phyloP scores from a whole-genome alignment of 345 rosid species.

The Eucalyptus sideroxylon region DNA sequence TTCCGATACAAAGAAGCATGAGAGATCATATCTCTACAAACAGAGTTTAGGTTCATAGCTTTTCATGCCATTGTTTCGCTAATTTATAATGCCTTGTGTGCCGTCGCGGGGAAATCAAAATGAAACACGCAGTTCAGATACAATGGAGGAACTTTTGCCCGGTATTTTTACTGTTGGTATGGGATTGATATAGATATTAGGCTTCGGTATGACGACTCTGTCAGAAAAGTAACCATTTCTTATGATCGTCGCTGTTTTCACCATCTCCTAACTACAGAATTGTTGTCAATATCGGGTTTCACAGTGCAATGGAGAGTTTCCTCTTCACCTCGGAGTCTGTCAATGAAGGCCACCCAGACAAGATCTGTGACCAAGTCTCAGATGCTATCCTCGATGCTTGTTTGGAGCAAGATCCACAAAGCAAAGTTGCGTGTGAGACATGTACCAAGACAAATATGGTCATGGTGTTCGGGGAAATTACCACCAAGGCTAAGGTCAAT shows the following conservation, averaged over 20 bases:
- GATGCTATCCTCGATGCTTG: constrained; percentile 13
- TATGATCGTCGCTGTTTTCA: background rate
- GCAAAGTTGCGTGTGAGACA: constrained; percentile 13
- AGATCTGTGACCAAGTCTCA: constrained; percentile 9
- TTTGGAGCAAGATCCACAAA: constrained; percentile 8
- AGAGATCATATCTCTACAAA: background rate
- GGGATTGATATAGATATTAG: background rate
- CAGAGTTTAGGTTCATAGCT: background rate
- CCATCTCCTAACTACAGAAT: background rate
- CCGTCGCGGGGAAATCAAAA: background rate
- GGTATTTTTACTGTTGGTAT: background rate
- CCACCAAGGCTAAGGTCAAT: constrained; percentile 15
- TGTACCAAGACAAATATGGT: constrained; percentile 12
- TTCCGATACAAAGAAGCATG: background rate
- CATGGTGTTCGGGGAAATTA: constrained; percentile 14
- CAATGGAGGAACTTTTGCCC: background rate
- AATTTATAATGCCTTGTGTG: background rate
- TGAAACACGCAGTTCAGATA: background rate
- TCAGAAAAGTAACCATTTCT: background rate
- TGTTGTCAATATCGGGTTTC: background rate
- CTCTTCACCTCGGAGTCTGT: constrained; percentile 11
- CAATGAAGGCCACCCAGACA: constrained; percentile 13
- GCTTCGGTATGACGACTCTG: background rate
- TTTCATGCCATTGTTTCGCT: background rate
- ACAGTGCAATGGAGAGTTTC: constrained; percentile 1